Base-by-base conservation (phyloP, 768 basidiomycete species). In the Pholiota molesta region DNA sequence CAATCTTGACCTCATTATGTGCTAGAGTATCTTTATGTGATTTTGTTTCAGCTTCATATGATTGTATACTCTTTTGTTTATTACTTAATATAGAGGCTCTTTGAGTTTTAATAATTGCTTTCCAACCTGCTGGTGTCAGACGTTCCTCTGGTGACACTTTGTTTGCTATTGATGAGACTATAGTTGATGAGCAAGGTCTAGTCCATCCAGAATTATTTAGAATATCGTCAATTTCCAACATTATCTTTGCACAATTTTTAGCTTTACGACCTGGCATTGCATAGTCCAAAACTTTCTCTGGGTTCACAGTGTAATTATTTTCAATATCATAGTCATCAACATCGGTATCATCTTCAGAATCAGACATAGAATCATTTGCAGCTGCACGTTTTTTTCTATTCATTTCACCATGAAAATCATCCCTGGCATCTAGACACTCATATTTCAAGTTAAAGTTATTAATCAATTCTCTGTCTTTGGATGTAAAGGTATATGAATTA, bases 341-440 rank as follows among this genome's bases (percentile, higher is more conserved):
- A 31, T 56, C 55, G 13, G 40, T 31, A 31, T 31, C 14, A 31
- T 31, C 14, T 26, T 52, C 51, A 52, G n/a, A 16, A 28, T 52
- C 37, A 19, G 10, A 56, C 21, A 49, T 28, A n/a, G 13, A 47
- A 19, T 23, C 7, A 31, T 29, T 26, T 1, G 29, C 39, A 21
- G 59, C 55, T 13, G 52, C 11, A 35, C 37, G 23, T 3, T 29
- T 55, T 47, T 59, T 66, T 37, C 54, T 62, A 21, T 64, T 64
- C 13, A 65, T 16, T 61, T 63, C 63, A 26, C 70, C 64, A 35
- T 64, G 39, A 62, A 64, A 75, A 52, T 77, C 75, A 64, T 79
- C 76, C n/a, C 72, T 39, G 1, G 72, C 71, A 70, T 79, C 75
- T 7, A 73, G 55, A 56, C 77, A 78, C 53, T 79, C 76, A 65